Base-by-base conservation (phyloP, 169 alveolate species). In the Cyclospora cayetanensis region DNA sequence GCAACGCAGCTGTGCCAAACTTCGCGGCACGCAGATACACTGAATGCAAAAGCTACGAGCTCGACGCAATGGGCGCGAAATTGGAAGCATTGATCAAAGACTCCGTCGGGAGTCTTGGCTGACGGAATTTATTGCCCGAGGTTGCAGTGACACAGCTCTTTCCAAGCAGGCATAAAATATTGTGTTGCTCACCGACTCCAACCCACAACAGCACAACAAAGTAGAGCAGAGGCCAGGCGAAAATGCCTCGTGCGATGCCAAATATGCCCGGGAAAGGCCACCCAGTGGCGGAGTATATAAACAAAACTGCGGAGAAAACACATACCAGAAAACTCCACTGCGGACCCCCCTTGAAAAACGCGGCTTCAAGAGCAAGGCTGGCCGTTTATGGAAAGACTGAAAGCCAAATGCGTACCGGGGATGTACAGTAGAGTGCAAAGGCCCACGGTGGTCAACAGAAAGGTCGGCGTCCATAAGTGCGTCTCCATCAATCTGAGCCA, bases 381-480 rank as follows among this genome's bases (percentile, higher is more conserved):
- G 53, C 37, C 37, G 37, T 31, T 25, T 9, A 29, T 1, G 3
- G n/a, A n/a, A 0, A 25, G 25, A 63, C 35, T 25, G 76, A 63
- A 15, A n/a, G 37, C 46, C 27, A 70, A 37, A 41, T 22, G 41
- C 89, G 22, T 34, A 82, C 90, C 74, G 4, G 90, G 90, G 77
- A 82, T 46, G 63, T 46, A 82, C 37, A 82, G 18, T 12, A 82
- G 29, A n/a, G 90, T 82, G 79, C 90, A 82, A 27, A 82, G 77
- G 42, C 53, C 55, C 11, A 82, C 27, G 20, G 90, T 82, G 11
- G 77, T 55, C 53, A 82, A 53, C 4, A 82, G 53, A 31, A 82
- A 82, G 35, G 90, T 82, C 77, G 90, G 90, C 9, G 90, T 82
- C 90, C 90, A 82, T 29, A 82, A 50, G 79, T 53, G 53, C 39